Evolutionary conservation across 345 rosid genomes (phyloP), one percentile per base, ranked within the genome.

Genomic region (Diplotaxis tenuifolia): DNA sequence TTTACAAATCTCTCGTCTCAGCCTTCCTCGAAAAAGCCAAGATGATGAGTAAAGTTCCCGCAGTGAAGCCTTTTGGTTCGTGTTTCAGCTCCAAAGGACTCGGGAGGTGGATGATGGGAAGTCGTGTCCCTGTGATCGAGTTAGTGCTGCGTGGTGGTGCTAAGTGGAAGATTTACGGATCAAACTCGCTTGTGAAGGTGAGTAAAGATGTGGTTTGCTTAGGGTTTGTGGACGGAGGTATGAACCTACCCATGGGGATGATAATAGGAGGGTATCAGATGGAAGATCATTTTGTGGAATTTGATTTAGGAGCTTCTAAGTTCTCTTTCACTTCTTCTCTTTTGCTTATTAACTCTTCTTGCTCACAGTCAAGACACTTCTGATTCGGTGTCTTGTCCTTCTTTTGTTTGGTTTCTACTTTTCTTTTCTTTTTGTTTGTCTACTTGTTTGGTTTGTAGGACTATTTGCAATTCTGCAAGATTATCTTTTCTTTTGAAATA

Each of bases 261-360:
- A 22, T 57, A 3, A 57, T 57, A 9, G 62, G 62, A 57, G 62
- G 62, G n/a, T 57, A 7, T 57, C 62, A 57, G 62, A 27, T 57
- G 62, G 62, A 57, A 57, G 62, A 57, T n/a, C n/a, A 57, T 57
- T 27, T 57, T 15, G 62, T 27, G 3, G 62, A 57, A 36, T 57
- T 57, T 15, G 62, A 57, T 57, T 12, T 27, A 9, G 2, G 27
- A 27, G 62, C 62, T n/a, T 27, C 36, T 27, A 57, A 57, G 19
- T 57, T 57, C 6, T 57, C 62, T n/a, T 57, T 57, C 12, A 27
- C 62, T 27, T 57, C 62, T 57, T 57, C 62, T 27, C 62, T 57
- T 57, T 27, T 57, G 62, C 62, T 57, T 57, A 8, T 50, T 50
- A 50, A 50, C 55, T 50, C 55, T 50, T 50, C 55, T 50, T 50